These are phyloP conservation scores for Aphanomyces euteiches DNA, from an alignment of 352 stramenopile genomes.

Conservation along the genomic window DNA sequence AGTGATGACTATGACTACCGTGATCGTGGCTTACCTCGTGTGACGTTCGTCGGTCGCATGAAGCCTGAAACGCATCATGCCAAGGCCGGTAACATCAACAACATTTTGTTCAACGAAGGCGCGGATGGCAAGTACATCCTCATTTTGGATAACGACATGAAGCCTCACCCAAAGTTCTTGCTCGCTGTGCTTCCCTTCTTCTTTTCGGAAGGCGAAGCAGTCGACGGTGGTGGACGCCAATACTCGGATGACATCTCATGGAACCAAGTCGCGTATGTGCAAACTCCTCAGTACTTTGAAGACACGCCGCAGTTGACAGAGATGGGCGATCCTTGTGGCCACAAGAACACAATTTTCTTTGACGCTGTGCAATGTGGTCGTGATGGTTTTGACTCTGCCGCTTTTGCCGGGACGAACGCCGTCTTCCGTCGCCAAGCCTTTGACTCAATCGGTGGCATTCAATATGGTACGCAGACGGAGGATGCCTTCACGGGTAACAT, in stretches of 20 bases:
- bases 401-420: constrained; percentile 86
- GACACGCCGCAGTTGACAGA: constrained; percentile 78
- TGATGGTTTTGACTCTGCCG: constrained; percentile 83
- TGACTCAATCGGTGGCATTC: constrained; percentile 85
- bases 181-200: constrained; percentile 84
- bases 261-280: constrained; percentile 87
- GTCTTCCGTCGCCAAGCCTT: constrained; percentile 87
- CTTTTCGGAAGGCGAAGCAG: constrained; percentile 83
- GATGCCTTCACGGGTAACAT: constrained; percentile 88
- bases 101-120: constrained; percentile 86
- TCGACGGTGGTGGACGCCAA: constrained; percentile 75
- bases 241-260: constrained; percentile 87
- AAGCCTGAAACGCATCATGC: constrained; percentile 86
- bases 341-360: constrained; percentile 91
- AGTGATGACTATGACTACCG: constrained; percentile 89
- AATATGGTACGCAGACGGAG: constrained; percentile 87
- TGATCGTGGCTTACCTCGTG: constrained; percentile 77
- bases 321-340: constrained; percentile 84
- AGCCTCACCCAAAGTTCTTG: constrained; percentile 85
- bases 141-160: constrained; percentile 92
- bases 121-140: constrained; percentile 84
- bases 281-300: constrained; percentile 88
- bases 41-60: constrained; percentile 86
- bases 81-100: constrained; percentile 92
- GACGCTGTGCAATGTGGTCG: constrained; percentile 82